Evolutionary conservation across 2,329 filamentous ascomycete genomes (phyloP).

Genomic region (Rhytidhysteron rufulum): DNA sequence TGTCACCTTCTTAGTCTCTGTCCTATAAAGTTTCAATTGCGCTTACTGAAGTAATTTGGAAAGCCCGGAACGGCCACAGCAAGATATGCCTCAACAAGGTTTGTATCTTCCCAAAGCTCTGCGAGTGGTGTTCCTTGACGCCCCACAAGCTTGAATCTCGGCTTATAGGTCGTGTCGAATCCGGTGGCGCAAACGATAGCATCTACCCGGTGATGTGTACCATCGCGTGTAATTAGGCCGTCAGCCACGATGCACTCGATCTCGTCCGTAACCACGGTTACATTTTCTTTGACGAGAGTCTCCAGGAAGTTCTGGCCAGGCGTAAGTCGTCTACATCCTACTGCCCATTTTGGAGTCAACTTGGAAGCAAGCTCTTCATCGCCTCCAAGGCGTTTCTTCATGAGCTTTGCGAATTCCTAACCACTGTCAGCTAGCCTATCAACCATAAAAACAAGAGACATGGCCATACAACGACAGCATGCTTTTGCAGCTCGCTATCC

Average conservation of each 20-base stretch:
- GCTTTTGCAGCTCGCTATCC: constrained; percentile 28
- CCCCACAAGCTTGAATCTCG: constrained; percentile 2
- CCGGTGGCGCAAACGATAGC: constrained; percentile 7
- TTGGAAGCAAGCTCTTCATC: constrained; percentile 31
- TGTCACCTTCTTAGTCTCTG: constrained; percentile 17
- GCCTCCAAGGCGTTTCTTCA: neutral
- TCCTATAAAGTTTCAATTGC: too few species aligned
- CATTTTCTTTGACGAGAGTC: constrained; percentile 1
- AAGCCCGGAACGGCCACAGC: constrained; percentile 1
- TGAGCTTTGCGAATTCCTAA: neutral
- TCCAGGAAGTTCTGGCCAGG: constrained; percentile 3
- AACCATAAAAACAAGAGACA: too few species aligned
- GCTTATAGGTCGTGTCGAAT: constrained; percentile 6
- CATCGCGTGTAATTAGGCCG: constrained; percentile 1
- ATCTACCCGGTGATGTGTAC: constrained; percentile 4
- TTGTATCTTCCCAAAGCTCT: constrained; percentile 1
- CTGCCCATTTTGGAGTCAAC: constrained; percentile 31
- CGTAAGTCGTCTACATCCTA: constrained; percentile 6
- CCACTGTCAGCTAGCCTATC: neutral
- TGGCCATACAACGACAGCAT: constrained; percentile 18
- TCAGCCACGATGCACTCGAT: constrained; percentile 2
- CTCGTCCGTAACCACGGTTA: neutral
- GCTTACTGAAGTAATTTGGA: constrained; percentile 4
- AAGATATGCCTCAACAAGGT: constrained; percentile 15
- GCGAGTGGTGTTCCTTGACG: neutral